Conservation (phyloP, 345 rosid species). For the Hypericum androsaemum region DNA sequence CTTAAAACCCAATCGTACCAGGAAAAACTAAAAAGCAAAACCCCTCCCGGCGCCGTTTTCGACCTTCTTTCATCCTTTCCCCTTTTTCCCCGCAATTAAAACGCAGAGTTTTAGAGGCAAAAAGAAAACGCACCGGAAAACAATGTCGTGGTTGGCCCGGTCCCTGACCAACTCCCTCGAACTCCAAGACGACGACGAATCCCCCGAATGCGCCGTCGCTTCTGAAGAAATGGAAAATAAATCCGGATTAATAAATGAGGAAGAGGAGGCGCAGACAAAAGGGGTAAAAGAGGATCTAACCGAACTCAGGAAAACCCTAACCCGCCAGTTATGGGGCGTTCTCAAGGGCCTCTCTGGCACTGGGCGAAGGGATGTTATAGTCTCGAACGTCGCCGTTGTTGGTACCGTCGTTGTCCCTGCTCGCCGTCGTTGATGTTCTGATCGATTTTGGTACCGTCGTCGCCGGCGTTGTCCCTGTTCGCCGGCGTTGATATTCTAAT, state of each 20-base stretch:
- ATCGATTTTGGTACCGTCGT: too few relatives aligned
- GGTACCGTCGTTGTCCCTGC: too few relatives aligned
- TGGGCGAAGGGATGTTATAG: too few relatives aligned
- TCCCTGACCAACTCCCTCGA: slow-evolving; percentile 73
- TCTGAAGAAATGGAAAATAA: slow-evolving; percentile 10
- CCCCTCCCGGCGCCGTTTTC: too few relatives aligned
- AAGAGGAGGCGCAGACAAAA: slow-evolving; percentile 32
- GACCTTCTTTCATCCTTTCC: neutral
- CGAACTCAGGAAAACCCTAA: slow-evolving; percentile 59
- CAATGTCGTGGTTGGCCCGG: slow-evolving; percentile 82
- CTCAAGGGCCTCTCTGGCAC: too few relatives aligned
- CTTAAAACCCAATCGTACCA: too few relatives aligned
- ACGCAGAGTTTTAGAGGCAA: neutral
- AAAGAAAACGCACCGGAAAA: neutral
- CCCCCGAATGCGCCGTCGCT: slow-evolving; percentile 19
- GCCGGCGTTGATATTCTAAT: too few relatives aligned
- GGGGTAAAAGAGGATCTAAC: slow-evolving; percentile 85
- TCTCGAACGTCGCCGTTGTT: too few relatives aligned
- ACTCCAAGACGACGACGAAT: slow-evolving; percentile 45
- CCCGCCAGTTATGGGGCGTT: slow-evolving; percentile 85
- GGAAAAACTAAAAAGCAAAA: too few relatives aligned
- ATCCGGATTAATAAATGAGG: neutral
- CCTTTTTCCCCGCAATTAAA: slow-evolving; percentile 12
- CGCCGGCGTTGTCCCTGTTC: too few relatives aligned
- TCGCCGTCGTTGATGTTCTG: too few relatives aligned